Percentiles rank a stretch among this genome's conserved stretches.
These are phyloP conservation scores for Neoarthrinium moseri DNA, from an alignment of 2,329 filamentous ascomycete species.

Conservation along the genomic window DNA sequence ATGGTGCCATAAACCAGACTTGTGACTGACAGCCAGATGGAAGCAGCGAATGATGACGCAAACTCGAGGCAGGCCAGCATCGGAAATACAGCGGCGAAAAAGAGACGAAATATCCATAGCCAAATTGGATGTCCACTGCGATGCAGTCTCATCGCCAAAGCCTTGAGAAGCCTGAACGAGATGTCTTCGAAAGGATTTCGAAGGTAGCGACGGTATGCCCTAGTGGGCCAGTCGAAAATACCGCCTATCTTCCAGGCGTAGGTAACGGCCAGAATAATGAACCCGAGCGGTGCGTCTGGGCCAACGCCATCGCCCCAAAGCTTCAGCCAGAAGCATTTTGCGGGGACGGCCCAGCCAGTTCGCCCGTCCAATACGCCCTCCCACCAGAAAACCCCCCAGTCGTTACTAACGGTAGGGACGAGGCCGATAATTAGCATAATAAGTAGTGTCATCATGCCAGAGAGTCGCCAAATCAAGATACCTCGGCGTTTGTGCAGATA, in stretches of 20 bases:
- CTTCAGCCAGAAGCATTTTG: constrained; percentile 8
- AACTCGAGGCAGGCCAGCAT: constrained; percentile 4
- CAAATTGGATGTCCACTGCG: background rate
- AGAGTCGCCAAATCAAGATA: constrained; percentile 1
- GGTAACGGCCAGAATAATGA: constrained; percentile 3
- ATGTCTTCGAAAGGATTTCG: background rate
- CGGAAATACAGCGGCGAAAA: background rate
- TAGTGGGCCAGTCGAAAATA: background rate
- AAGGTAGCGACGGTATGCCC: background rate
- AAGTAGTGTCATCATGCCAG: constrained; percentile 5
- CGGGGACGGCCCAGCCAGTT: constrained; percentile 9
- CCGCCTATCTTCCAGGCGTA: constrained; percentile 8
- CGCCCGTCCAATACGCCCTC: background rate
- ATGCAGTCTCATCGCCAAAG: background rate
- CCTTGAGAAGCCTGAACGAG: background rate
- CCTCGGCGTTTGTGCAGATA: background rate
- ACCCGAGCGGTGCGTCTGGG: constrained; percentile 6
- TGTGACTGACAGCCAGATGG: constrained; percentile 7
- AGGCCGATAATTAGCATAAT: constrained; percentile 8
- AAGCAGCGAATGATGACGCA: constrained; percentile 6
- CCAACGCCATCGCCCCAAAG: constrained; percentile 2
- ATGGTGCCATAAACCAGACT: constrained; percentile 8
- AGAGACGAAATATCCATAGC: constrained; percentile 3
- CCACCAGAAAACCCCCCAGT: constrained; percentile 10
- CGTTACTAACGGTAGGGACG: constrained; percentile 1